Evolutionary conservation across 352 stramenopile genomes (phyloP).

Genomic region (Blastocystis sp.): DNA sequence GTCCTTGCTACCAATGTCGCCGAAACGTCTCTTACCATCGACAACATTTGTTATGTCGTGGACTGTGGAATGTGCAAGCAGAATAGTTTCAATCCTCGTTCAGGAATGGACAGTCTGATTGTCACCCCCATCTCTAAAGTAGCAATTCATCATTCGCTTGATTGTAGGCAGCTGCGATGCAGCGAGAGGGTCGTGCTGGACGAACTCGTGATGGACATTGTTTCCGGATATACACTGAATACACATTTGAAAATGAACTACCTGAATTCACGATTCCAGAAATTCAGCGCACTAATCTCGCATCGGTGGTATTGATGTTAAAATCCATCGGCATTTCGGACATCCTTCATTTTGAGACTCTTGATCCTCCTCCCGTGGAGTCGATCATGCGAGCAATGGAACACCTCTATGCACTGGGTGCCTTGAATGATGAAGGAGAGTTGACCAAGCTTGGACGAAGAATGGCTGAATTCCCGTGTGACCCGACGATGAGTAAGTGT

Average conservation of each 20-base stretch:
- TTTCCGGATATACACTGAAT: conserved; percentile 97
- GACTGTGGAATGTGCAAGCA: conserved; percentile 99
- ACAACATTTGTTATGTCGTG: conserved; percentile 98
- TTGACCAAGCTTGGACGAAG: conserved; percentile 90
- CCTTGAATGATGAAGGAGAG: conserved; percentile 94
- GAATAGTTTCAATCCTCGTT: conserved; percentile 96
- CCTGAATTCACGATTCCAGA: conserved; percentile 95
- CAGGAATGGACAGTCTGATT: conserved; percentile 96
- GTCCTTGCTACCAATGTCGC: conserved; percentile 99
- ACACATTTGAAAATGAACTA: conserved; percentile 92
- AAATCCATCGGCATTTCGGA: conserved; percentile 99
- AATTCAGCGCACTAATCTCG: conserved; percentile 94
- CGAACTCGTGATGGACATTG: conserved; percentile 94
- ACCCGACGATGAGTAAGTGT: conserved; percentile 90
- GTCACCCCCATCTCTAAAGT: conserved; percentile 93
- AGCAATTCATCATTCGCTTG: background rate
- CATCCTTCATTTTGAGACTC: conserved; percentile 99
- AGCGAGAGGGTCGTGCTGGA: conserved; percentile 89
- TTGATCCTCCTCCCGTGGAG: conserved; percentile 96
- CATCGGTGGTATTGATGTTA: conserved; percentile 94
- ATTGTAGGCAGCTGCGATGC: conserved; percentile 84
- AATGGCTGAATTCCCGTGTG: conserved; percentile 91
- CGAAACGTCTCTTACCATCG: conserved; percentile 97
- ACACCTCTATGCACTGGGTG: conserved; percentile 96
- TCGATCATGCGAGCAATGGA: conserved; percentile 94